Conservation (phyloP, 176 grass and related monocot species). For the Ensete ventricosum region DNA sequence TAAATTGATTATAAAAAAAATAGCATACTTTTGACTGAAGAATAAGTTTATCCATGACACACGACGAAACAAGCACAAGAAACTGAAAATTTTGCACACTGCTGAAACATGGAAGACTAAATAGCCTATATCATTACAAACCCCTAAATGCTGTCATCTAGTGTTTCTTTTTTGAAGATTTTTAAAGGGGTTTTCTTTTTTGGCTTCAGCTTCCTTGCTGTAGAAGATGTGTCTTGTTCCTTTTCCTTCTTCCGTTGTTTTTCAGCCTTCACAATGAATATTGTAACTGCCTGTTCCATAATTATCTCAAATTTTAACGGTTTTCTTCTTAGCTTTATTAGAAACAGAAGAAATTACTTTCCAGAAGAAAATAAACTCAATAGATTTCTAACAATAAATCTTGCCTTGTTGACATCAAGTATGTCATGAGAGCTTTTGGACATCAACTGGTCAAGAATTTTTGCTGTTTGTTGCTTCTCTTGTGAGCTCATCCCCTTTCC, state of each 20-base stretch:
- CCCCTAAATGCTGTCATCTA: neutral
- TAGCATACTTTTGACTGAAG: too few species aligned
- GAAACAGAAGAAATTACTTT: too few species aligned
- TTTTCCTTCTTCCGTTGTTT: slow-evolving; percentile 50
- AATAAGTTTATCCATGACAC: too few species aligned
- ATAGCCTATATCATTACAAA: too few species aligned
- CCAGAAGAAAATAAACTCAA: too few species aligned
- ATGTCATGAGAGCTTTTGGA: slow-evolving; percentile 52
- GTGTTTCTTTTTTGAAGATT: slow-evolving; percentile 48
- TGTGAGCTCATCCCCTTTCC: slow-evolving; percentile 59
- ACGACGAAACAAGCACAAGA: too few species aligned
- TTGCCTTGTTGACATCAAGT: slow-evolving; percentile 70
- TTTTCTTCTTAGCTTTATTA: too few species aligned
- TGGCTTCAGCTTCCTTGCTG: slow-evolving; percentile 41
- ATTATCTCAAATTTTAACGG: neutral
- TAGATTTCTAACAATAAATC: neutral
- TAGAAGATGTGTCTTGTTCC: slow-evolving; percentile 26
- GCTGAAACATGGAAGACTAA: too few species aligned
- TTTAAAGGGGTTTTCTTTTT: slow-evolving; percentile 52
- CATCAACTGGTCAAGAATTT: slow-evolving; percentile 56
- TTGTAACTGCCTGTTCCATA: slow-evolving; percentile 51
- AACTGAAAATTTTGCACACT: too few species aligned
- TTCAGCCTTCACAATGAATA: slow-evolving; percentile 76
- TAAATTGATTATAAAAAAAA: too few species aligned
- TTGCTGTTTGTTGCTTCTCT: slow-evolving; percentile 62